Evolutionary conservation across 345 rosid species (phyloP).

Genomic region (Passiflora organensis): DNA sequence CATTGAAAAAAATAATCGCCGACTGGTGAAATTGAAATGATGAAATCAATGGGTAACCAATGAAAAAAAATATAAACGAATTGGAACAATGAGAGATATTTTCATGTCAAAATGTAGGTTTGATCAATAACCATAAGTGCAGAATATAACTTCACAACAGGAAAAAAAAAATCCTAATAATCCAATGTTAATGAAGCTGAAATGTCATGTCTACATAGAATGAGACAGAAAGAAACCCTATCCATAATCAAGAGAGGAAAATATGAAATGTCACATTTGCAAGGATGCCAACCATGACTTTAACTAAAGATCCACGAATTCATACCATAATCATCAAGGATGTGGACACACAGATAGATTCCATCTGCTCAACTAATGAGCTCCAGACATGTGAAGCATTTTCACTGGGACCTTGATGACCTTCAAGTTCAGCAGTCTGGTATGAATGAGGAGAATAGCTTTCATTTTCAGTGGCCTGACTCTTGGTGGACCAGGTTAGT

Average conservation of each 20-base stretch:
- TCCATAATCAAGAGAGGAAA: neutral
- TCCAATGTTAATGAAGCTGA: no score
- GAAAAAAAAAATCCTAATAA: no score
- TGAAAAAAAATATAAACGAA: no score
- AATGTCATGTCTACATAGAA: no score
- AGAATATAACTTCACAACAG: no score
- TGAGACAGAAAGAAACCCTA: no score
- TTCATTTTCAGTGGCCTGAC: conserved; percentile 15
- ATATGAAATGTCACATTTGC: no score
- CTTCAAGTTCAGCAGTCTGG: conserved; percentile 25
- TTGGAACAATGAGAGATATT: no score
- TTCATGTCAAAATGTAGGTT: no score
- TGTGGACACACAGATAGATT: conserved; percentile 65
- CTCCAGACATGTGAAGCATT: conserved; percentile 68
- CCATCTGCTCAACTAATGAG: conserved; percentile 84
- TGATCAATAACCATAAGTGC: no score
- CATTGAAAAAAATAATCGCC: no score
- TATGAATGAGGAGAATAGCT: conserved; percentile 13
- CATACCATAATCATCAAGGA: conserved; percentile 82
- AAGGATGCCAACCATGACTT: neutral
- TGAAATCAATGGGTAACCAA: neutral
- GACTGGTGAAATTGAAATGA: no score
- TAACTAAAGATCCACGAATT: conserved; percentile 2
- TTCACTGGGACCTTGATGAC: conserved; percentile 23
- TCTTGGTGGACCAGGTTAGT: conserved; percentile 23